phyloP scores from a whole-genome alignment of 805 yeast species.

The Zygoascus ofunaensis region DNA sequence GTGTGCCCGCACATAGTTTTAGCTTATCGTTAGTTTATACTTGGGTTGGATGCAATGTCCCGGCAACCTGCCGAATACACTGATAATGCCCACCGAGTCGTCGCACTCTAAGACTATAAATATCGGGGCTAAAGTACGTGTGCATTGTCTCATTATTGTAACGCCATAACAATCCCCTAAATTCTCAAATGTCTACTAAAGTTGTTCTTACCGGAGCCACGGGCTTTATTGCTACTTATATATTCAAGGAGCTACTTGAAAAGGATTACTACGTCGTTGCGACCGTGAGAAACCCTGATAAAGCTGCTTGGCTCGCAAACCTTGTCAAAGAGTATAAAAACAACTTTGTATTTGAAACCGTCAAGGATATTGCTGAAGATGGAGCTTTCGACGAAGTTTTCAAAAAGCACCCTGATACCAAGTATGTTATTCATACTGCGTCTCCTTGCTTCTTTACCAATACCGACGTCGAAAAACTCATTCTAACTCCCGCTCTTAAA shows the following conservation, averaged over 20 bases:
- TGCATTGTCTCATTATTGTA: no score
- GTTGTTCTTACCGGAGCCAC: constrained; percentile 21
- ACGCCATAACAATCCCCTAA: no score
- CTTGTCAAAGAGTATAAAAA: constrained; percentile 11
- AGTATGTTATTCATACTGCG: constrained; percentile 34
- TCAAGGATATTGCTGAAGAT: constrained; percentile 25
- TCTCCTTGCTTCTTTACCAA: constrained; percentile 29
- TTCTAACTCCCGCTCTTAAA: constrained; percentile 40
- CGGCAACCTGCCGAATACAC: no score
- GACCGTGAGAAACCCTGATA: constrained; percentile 36
- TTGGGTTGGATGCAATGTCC: no score
- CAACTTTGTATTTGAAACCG: constrained; percentile 23
- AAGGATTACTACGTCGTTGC: constrained; percentile 39
- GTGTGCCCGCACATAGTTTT: no score
- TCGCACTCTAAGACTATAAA: no score
- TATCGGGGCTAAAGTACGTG: no score
- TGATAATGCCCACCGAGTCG: no score
- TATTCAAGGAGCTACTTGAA: constrained; percentile 26
- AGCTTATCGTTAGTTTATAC: no score
- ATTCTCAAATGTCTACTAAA: constrained; percentile 5
- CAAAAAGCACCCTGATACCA: constrained; percentile 29
- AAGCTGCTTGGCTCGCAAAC: constrained; percentile 21
- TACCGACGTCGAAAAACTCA: constrained; percentile 33
- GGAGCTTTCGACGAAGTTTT: constrained; percentile 44
- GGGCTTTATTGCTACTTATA: constrained; percentile 19